Percentiles rank a stretch among this genome's conserved stretches.
Conservation (phyloP, 2,329 filamentous ascomycete genomes). For the Colletotrichum lini region DNA sequence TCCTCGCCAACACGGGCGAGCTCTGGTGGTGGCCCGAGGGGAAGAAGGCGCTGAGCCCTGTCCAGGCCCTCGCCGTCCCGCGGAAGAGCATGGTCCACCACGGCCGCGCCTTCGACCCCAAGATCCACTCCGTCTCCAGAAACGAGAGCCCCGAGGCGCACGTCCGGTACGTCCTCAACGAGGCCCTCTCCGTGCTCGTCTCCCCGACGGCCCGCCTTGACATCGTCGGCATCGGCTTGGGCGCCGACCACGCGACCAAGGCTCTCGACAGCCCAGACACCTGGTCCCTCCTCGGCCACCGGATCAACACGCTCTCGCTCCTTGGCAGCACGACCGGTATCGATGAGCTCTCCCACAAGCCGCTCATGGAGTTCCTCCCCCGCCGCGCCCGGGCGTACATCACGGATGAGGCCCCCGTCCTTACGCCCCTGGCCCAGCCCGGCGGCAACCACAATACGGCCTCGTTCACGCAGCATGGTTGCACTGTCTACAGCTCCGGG, state of each 20-base stretch:
- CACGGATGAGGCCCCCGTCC: constrained; percentile 64
- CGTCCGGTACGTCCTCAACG: constrained; percentile 75
- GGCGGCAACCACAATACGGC: constrained; percentile 60
- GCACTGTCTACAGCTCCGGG: constrained; percentile 79
- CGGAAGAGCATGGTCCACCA: constrained; percentile 74
- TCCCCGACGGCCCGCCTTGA: constrained; percentile 70
- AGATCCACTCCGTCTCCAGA: constrained; percentile 73
- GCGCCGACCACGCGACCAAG: constrained; percentile 69
- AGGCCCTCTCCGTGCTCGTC: constrained; percentile 68
- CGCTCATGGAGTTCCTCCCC: constrained; percentile 64
- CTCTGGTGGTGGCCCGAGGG: constrained; percentile 81
- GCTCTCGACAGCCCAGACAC: constrained; percentile 71
- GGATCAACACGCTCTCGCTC: constrained; percentile 64
- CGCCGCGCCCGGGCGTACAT: constrained; percentile 75
- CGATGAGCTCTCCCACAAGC: constrained; percentile 57
- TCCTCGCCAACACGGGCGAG: constrained; percentile 86
- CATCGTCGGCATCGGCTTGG: constrained; percentile 79
- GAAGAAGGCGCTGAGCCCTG: constrained; percentile 70
- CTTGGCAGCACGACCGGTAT: constrained; percentile 62
- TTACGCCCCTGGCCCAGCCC: constrained; percentile 62
- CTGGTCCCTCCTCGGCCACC: constrained; percentile 61
- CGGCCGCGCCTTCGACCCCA: constrained; percentile 64
- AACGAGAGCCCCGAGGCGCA: constrained; percentile 74
- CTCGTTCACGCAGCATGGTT: constrained; percentile 66
- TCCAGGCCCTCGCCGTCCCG: constrained; percentile 71